Evolutionary conservation across 495 filamentous ascomycete genomes (phyloP).

Genomic region (Aspergillus taichungensis): DNA sequence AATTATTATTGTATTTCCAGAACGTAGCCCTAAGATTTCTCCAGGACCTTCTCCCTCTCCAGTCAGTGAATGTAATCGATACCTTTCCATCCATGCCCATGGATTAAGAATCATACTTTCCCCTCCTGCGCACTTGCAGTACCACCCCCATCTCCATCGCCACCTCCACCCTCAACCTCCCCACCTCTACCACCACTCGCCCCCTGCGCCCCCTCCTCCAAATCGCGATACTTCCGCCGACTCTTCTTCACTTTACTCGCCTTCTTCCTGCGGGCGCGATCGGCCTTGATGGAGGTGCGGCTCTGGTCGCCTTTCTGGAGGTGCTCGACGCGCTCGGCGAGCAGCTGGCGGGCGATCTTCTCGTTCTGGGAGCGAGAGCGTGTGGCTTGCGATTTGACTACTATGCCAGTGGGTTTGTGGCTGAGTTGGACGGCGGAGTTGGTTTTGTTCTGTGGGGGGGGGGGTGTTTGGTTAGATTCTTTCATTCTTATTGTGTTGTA

Average conservation of each 20-base stretch:
- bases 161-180: slow-evolving; percentile 32
- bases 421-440: slow-evolving; percentile 88
- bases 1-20: too few species aligned
- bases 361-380: slow-evolving; percentile 82
- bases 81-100: too few species aligned
- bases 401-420: slow-evolving; percentile 79
- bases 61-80: too few species aligned
- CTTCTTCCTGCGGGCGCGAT: slow-evolving; percentile 51
- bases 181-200: slow-evolving; percentile 38
- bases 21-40: too few species aligned
- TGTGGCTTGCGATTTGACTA: slow-evolving; percentile 87
- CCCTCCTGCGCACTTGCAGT: too few species aligned
- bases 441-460: slow-evolving; percentile 76
- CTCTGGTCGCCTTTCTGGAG: slow-evolving; percentile 51
- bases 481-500: not conserved
- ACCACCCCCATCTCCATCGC: too few species aligned
- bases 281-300: slow-evolving; percentile 46
- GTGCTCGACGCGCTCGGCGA: slow-evolving; percentile 72
- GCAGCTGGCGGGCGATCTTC: slow-evolving; percentile 68
- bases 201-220: slow-evolving; percentile 36
- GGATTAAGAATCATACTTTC: too few species aligned
- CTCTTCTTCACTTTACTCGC: slow-evolving; percentile 57
- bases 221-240: slow-evolving; percentile 53
- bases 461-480: slow-evolving; percentile 2
- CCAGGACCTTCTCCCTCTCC: too few species aligned